phyloP scores from a whole-genome alignment of 225 moss, liverwort and hornwort genomes.

The Rhytidiadelphus loreus region DNA sequence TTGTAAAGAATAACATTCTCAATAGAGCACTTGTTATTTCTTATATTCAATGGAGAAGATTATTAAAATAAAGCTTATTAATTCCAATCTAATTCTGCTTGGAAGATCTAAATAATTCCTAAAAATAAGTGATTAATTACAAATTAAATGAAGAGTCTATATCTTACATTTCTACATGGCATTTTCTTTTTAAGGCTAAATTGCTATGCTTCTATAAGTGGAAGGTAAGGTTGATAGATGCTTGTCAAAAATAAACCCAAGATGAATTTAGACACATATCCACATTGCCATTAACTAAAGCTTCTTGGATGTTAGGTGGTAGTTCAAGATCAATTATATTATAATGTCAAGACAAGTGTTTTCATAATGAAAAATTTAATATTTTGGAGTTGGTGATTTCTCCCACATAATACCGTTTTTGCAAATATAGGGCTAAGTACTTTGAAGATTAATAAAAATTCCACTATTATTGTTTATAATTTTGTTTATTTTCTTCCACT shows the following conservation, averaged over 20 bases:
- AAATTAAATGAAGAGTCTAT: background rate
- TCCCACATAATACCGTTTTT: no score
- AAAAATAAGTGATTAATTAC: background rate
- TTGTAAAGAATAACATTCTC: background rate
- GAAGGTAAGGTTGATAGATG: background rate
- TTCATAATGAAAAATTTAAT: no score
- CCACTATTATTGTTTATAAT: background rate
- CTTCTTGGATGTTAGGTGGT: no score
- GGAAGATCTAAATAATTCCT: background rate
- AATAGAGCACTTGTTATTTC: background rate
- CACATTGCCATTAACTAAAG: no score
- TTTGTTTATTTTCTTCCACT: background rate
- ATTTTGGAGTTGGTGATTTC: no score
- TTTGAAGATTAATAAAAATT: background rate
- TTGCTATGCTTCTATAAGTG: rapidly evolving
- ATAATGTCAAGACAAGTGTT: no score
- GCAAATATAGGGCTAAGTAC: no score
- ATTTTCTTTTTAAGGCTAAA: background rate
- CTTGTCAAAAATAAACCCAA: no score
- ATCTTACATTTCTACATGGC: background rate
- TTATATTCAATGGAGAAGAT: background rate
- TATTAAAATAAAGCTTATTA: background rate
- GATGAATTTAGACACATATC: no score
- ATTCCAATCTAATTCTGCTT: background rate
- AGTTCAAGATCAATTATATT: no score